Evolutionary conservation across 345 rosid genomes (phyloP), one percentile per base, ranked within the genome.

Genomic region (Ceriops tagal): DNA sequence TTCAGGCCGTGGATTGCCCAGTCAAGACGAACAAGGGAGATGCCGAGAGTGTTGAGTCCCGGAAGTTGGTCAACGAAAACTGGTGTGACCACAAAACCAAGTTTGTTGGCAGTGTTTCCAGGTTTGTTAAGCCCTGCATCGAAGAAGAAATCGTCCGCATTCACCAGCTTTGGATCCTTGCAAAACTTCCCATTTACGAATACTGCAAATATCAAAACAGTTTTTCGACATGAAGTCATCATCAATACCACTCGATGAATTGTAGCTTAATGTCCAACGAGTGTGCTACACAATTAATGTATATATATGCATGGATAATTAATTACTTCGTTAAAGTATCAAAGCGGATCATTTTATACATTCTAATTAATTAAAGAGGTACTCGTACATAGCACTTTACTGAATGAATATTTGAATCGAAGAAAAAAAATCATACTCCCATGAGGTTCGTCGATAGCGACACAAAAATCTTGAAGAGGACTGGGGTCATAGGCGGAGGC

Each of bases 11-110:
- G 0, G 5, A 53, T 37, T 0, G 65, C 65, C 5, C 8, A 43
- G 20, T 68, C 30, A 26, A 27, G 8, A 6, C 72, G 65, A 20
- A 2, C 47, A 1, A 46, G 2, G 27, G 72, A 59, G 9, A 47
- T 59, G 26, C 72, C 72, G 13, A 47, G 72, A 26, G 72, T 68
- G 65, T 68, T 59, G 30, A 68, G 62, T 47, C 72, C 65, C 16
- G 65, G 3, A 24, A 58, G 30, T 59, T 68, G 15, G 16, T 30
- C 58, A 3, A 59, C 65, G 2, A 8, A 28, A n/a, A 56, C 57
- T 2, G 21, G 1, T 24, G 46, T 68, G 9, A 30, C 22, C 0
- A 1, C 28, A 18, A 31, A 30, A 0, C 65, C 72, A 11, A 19
- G 16, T 5, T 6, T 6, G 31, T 30, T 21, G 8, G 39, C 13